Conservation (phyloP, 106 monocot species). For the Platanthera zijinensis region DNA sequence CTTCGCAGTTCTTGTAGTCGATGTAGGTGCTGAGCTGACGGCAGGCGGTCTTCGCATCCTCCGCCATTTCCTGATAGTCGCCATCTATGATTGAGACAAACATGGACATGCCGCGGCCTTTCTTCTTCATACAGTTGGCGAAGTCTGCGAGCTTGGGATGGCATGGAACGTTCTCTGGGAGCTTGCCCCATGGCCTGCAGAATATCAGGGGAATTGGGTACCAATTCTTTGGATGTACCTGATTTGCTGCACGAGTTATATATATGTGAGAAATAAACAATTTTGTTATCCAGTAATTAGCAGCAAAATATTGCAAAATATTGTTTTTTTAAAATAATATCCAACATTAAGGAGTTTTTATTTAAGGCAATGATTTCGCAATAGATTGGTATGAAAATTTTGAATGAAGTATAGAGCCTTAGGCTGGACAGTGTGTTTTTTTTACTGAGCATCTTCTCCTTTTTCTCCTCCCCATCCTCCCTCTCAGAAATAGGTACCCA, state of each 20-base stretch:
- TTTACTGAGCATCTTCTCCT: no score
- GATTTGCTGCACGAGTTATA: conserved; percentile 42
- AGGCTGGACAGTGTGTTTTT: no score
- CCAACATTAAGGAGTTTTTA: no score
- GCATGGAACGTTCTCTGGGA: conserved; percentile 98
- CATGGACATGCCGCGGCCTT: conserved; percentile 95
- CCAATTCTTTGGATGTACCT: conserved; percentile 98
- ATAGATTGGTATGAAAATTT: no score
- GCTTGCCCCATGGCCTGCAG: conserved; percentile 96
- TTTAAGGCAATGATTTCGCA: no score
- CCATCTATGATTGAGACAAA: conserved; percentile 88
- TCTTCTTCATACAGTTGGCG: conserved; percentile 98
- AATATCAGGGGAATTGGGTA: conserved; percentile 95
- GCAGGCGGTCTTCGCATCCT: conserved; percentile 80
- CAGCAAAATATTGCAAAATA: no score
- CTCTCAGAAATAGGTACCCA: no score
- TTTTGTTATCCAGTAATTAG: no score
- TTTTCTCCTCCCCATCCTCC: no score
- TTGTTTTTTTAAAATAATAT: no score
- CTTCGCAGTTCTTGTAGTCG: conserved; percentile 91
- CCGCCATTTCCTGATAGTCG: conserved; percentile 79
- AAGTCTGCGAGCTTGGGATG: conserved; percentile 99
- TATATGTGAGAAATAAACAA: no score
- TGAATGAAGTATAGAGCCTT: no score
- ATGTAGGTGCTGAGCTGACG: conserved; percentile 85